Percentiles rank a stretch among this genome's conserved stretches.
Conservation (phyloP, 352 stramenopile genomes). For the Phytophthora ramorum region DNA sequence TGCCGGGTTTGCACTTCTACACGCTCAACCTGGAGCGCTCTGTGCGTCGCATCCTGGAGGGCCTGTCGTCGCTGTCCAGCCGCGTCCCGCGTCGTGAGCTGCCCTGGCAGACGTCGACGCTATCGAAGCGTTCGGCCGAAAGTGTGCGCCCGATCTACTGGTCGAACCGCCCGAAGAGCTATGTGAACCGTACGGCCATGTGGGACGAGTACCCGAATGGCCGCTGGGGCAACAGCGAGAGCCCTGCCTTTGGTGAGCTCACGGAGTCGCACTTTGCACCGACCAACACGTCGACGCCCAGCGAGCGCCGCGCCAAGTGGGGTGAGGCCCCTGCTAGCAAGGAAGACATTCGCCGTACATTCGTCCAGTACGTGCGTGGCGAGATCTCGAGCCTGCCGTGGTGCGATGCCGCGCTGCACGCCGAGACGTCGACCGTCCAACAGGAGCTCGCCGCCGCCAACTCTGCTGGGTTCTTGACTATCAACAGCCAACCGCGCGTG, state of each 20-base stretch:
- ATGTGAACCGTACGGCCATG: conserved; percentile 96
- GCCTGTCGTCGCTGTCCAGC: conserved; percentile 64
- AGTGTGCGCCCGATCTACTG: conserved; percentile 98
- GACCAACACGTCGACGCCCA: conserved; percentile 54
- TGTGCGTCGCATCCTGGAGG: conserved; percentile 89
- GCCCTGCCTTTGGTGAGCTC: conserved; percentile 96
- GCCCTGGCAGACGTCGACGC: conserved; percentile 92
- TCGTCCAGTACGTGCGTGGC: conserved; percentile 96
- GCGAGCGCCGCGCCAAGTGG: conserved; percentile 94
- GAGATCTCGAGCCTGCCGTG: conserved; percentile 96
- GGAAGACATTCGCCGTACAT: conserved; percentile 96
- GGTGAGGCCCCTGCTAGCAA: conserved; percentile 88
- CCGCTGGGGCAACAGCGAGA: conserved; percentile 96
- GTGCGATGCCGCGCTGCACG: conserved; percentile 96
- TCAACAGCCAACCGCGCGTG: conserved; percentile 94
- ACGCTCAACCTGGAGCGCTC: conserved; percentile 95
- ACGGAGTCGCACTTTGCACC: conserved; percentile 96
- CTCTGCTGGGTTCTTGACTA: conserved; percentile 93
- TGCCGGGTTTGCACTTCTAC: conserved; percentile 93
- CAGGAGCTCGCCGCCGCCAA: conserved; percentile 82
- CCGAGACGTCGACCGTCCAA: conserved; percentile 93
- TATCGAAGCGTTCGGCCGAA: conserved; percentile 90
- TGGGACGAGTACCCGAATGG: conserved; percentile 98
- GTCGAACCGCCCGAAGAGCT: conserved; percentile 98
- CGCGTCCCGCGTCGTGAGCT: conserved; percentile 77